phyloP scores from a whole-genome alignment of 192 early-diverging fungal species.

The Anaeromyces robustus region DNA sequence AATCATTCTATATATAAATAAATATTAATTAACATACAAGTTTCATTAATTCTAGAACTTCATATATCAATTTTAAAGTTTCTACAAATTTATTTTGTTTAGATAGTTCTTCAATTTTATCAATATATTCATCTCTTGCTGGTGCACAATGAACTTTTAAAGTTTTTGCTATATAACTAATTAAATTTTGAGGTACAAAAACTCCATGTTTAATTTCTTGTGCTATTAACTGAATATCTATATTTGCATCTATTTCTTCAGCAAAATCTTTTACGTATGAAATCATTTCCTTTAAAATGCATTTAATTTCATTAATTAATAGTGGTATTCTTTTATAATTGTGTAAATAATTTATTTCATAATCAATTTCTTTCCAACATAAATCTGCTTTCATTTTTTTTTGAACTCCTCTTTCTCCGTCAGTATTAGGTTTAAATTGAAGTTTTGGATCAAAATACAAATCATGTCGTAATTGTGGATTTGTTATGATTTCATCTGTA shows the following conservation, averaged over 20 bases:
- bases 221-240: conserved; percentile 25
- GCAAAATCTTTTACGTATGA: conserved; percentile 18
- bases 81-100: conserved; percentile 38
- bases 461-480: conserved; percentile 76
- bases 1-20: not conserved
- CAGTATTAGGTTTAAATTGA: conserved; percentile 73
- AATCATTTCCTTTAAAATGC: conserved; percentile 50
- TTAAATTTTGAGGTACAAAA: conserved; percentile 35
- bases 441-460: conserved; percentile 77
- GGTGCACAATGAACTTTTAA: conserved; percentile 56
- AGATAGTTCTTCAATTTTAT: conserved; percentile 34
- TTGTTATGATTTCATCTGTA: conserved; percentile 65
- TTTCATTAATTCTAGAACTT: conserved; percentile 55
- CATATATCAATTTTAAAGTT: conserved; percentile 56
- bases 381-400: conserved; percentile 41
- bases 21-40: conserved; percentile 12
- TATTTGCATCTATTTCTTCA: conserved; percentile 23
- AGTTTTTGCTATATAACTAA: conserved; percentile 39
- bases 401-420: conserved; percentile 46
- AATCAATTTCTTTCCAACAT: conserved; percentile 59
- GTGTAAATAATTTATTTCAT: conserved; percentile 20
- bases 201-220: conserved; percentile 45
- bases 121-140: conserved; percentile 43
- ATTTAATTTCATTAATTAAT: conserved; percentile 57
- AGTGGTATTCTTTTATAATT: conserved; percentile 32